Percentiles rank a stretch among this genome's conserved stretches.
phyloP scores from a whole-genome alignment of 441 rosid species.

The Brassica balearica region DNA sequence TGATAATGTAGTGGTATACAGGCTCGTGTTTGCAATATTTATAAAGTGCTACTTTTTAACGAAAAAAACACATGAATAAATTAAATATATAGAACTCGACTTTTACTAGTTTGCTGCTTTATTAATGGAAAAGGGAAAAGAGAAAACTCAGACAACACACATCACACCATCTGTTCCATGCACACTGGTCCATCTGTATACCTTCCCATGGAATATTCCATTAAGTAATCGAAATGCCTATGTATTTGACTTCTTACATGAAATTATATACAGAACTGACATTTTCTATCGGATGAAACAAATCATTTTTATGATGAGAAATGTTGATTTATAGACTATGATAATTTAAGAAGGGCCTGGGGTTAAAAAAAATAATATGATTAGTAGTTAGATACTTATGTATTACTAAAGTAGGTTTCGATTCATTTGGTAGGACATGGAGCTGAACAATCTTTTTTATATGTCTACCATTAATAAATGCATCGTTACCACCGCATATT shows the following conservation, averaged over 20 bases:
- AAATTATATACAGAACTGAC: neutral
- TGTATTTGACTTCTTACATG: neutral
- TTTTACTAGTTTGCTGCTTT: slow-evolving; percentile 40
- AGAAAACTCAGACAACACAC: slow-evolving; percentile 24
- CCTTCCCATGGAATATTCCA: slow-evolving; percentile 1
- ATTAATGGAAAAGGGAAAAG: slow-evolving; percentile 34
- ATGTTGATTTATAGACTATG: neutral
- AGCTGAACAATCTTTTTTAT: neutral
- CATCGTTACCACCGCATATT: slow-evolving; percentile 15
- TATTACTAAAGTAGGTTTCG: slow-evolving; percentile 3
- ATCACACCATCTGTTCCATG: slow-evolving; percentile 17
- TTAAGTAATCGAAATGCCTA: neutral
- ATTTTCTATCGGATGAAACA: neutral
- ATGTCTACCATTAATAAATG: neutral
- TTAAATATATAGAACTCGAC: slow-evolving; percentile 21
- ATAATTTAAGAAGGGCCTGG: slow-evolving; percentile 8
- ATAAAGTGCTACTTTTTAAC: neutral
- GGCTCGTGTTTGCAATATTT: slow-evolving; percentile 33
- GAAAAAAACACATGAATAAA: slow-evolving; percentile 13
- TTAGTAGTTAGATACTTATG: slow-evolving; percentile 1
- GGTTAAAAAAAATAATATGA: neutral
- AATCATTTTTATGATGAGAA: neutral
- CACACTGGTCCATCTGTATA: slow-evolving; percentile 2
- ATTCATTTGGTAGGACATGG: slow-evolving; percentile 4
- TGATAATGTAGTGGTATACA: slow-evolving; percentile 40